phyloP scores from a whole-genome alignment of 169 alveolate genomes.

The Cryptosporidium baileyi region DNA sequence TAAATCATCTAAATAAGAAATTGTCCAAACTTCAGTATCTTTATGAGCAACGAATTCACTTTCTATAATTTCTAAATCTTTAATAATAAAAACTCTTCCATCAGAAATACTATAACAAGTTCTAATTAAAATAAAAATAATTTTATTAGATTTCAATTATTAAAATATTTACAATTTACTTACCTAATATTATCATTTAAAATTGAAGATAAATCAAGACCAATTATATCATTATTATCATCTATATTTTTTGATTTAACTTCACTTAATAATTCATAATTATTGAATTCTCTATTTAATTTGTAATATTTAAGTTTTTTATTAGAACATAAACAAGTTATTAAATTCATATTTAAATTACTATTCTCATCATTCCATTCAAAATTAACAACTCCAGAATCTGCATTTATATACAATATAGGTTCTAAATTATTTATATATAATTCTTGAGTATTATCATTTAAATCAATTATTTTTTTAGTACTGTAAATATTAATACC shows the following conservation, averaged over 20 bases:
- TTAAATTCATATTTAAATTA: neutral
- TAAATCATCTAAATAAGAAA: constrained; percentile 16
- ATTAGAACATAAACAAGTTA: constrained; percentile 50
- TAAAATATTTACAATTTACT: neutral
- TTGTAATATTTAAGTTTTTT: constrained; percentile 9
- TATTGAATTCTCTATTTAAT: neutral
- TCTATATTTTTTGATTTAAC: constrained; percentile 1
- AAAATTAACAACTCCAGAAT: constrained; percentile 50
- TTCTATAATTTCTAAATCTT: constrained; percentile 5
- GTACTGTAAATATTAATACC: constrained; percentile 25
- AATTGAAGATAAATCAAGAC: constrained; percentile 19
- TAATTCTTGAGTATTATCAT: neutral
- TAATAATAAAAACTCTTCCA: constrained; percentile 52
- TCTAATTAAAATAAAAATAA: neutral
- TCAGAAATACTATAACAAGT: constrained; percentile 61
- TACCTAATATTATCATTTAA: neutral
- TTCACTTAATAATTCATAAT: neutral
- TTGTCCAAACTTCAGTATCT: constrained; percentile 62
- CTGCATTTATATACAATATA: constrained; percentile 7
- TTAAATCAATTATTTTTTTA: neutral
- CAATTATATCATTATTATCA: constrained; percentile 19
- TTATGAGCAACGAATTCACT: constrained; percentile 43
- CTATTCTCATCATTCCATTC: neutral
- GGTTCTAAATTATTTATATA: neutral
- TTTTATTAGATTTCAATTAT: neutral